These are phyloP conservation scores for Candida dubliniensis DNA, from an alignment of 1,139 yeast species.

Conservation along the genomic window DNA sequence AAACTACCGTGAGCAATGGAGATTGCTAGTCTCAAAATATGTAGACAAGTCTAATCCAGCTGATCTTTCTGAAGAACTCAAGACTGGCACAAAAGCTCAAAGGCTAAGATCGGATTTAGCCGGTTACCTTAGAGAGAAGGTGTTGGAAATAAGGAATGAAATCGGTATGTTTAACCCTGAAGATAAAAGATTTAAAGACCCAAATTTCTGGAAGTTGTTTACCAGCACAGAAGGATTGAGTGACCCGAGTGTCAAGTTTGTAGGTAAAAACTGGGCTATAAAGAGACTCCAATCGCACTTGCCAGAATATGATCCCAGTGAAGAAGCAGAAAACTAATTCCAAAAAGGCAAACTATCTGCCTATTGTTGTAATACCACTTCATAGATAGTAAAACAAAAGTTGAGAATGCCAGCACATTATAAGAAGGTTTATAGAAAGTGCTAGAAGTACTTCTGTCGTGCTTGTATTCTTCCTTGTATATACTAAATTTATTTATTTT, in stretches of 20 bases:
- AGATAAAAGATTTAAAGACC: constrained; percentile 60
- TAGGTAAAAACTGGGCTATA: constrained; percentile 81
- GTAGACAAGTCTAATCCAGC: constrained; percentile 49
- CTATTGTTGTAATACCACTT: neutral
- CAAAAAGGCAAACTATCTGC: neutral
- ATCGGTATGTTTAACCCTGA: constrained; percentile 56
- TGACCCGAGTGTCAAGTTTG: constrained; percentile 65
- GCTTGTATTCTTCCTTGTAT: too few species aligned
- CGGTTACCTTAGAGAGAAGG: constrained; percentile 61
- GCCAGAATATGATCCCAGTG: constrained; percentile 33
- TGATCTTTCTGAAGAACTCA: constrained; percentile 64
- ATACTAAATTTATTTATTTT: too few species aligned
- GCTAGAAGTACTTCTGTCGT: too few species aligned
- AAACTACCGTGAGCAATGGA: constrained; percentile 66
- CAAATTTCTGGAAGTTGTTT: constrained; percentile 69
- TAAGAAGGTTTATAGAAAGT: too few species aligned
- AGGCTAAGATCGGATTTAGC: constrained; percentile 70
- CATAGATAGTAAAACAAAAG: neutral
- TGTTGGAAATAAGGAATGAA: constrained; percentile 55
- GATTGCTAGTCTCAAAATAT: constrained; percentile 54
- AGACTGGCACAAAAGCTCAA: constrained; percentile 62
- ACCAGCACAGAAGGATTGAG: constrained; percentile 64
- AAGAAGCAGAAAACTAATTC: constrained; percentile 1
- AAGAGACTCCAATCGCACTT: constrained; percentile 63
- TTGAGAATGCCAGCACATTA: neutral